Evolutionary conservation across 805 yeast genomes (phyloP).

Genomic region (Torulaspora delbrueckii): DNA sequence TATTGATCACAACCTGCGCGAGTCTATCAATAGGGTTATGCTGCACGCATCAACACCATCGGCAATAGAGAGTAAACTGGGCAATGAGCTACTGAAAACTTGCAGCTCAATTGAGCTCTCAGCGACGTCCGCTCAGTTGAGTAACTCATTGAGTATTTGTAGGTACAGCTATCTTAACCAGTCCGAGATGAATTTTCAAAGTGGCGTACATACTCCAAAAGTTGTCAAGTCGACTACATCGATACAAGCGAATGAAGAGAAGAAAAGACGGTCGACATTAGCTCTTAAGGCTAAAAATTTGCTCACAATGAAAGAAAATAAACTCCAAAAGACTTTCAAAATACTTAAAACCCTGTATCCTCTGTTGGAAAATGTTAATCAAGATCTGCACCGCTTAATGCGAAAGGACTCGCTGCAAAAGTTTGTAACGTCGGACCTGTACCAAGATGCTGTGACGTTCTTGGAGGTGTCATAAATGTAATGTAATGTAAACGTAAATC

Average conservation of each 20-base stretch:
- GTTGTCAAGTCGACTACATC: background rate
- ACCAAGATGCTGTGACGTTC: slow-evolving; percentile 30
- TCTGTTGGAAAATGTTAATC: slow-evolving; percentile 46
- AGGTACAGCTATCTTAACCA: background rate
- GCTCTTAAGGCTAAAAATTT: background rate
- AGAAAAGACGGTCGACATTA: background rate
- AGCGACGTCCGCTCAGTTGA: background rate
- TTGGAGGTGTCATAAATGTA: slow-evolving; percentile 3
- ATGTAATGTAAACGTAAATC: background rate
- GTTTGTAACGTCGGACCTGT: slow-evolving; percentile 45
- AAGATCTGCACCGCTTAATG: slow-evolving; percentile 54
- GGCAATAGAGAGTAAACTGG: slow-evolving; percentile 1
- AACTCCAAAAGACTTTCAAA: slow-evolving; percentile 29
- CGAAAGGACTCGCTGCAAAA: slow-evolving; percentile 71
- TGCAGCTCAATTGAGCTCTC: background rate
- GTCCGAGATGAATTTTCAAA: background rate
- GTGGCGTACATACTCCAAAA: background rate
- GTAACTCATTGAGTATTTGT: background rate
- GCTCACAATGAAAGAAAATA: slow-evolving; percentile 1
- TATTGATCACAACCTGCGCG: slow-evolving; percentile 52
- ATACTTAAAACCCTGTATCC: slow-evolving; percentile 39
- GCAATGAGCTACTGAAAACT: background rate
- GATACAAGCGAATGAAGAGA: background rate
- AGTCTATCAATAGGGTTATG: slow-evolving; percentile 40
- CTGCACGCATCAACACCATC: slow-evolving; percentile 38